A percentile compares a stretch with the other conserved stretches of the same genome.
phyloP scores from a whole-genome alignment of 129 eudicot genomes.

The Glebionis coronaria region DNA sequence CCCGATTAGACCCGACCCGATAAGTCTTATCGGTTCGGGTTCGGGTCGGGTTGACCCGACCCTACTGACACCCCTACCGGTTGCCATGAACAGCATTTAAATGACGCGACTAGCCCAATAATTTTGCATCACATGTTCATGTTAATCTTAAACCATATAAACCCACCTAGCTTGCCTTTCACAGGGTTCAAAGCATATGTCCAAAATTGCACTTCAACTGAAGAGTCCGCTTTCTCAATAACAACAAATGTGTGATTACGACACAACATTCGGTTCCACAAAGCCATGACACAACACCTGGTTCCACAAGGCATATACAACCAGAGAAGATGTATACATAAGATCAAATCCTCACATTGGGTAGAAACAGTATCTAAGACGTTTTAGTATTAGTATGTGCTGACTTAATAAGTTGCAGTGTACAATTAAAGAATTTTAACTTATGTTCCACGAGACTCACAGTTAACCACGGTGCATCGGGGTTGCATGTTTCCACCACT shows the following conservation, averaged over 20 bases:
- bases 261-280: background rate
- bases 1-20: no score
- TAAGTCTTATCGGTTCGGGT: no score
- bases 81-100: no score
- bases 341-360: no score
- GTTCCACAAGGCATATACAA: background rate
- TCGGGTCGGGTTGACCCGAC: no score
- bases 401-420: slow-evolving; percentile 17
- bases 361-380: slow-evolving; percentile 11
- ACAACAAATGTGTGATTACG: background rate
- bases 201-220: background rate
- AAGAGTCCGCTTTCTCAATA: background rate
- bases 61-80: no score
- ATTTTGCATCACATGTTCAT: no score
- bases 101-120: no score
- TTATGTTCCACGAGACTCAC: slow-evolving; percentile 6
- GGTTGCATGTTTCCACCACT: slow-evolving; percentile 22
- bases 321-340: background rate
- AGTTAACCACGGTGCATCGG: slow-evolving; percentile 31
- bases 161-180: background rate
- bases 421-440: slow-evolving; percentile 24
- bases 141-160: background rate
- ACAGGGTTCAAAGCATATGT: background rate
- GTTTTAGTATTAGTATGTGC: slow-evolving; percentile 28
- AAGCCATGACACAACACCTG: background rate